phyloP scores from a whole-genome alignment of 2,329 filamentous ascomycete species.

The Diaporthe batatas region DNA sequence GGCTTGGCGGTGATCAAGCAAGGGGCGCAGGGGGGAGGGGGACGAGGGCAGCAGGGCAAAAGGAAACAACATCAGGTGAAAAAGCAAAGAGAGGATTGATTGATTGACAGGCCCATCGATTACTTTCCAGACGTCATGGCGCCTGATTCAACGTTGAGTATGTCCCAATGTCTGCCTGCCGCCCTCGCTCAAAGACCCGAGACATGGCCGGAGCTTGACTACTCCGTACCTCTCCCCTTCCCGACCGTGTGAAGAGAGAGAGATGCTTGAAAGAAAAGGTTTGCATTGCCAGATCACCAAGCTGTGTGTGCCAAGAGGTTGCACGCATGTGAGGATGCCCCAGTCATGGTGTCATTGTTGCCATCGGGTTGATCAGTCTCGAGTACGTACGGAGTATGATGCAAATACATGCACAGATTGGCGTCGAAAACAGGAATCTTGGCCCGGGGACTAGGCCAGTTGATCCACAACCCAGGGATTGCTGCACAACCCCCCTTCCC shows the following conservation, averaged over 20 bases:
- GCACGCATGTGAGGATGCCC: not conserved
- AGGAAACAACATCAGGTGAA: not conserved
- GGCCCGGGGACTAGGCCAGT: not conserved
- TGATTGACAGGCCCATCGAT: not conserved
- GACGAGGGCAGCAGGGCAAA: not conserved
- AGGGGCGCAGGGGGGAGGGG: slow-evolving; percentile 4
- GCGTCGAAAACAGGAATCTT: slow-evolving; percentile 18
- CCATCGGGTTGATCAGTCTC: not conserved
- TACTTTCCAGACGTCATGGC: not conserved
- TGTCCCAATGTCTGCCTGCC: too few species aligned
- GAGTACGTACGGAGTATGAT: not conserved
- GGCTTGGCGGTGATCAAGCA: slow-evolving; percentile 26
- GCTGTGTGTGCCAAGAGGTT: not conserved
- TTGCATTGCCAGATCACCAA: not conserved
- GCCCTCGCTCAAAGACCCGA: too few species aligned
- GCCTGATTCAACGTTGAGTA: not conserved
- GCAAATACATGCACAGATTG: slow-evolving; percentile 8
- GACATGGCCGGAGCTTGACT: not conserved
- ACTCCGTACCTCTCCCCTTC: not conserved
- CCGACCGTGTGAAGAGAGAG: not conserved
- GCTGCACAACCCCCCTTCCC: slow-evolving; percentile 1
- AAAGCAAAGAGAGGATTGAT: not conserved
- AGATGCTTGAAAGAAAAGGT: not conserved
- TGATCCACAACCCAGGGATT: not conserved
- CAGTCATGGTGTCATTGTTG: not conserved